Percentiles rank a stretch among this genome's conserved stretches.
phyloP scores from a whole-genome alignment of 768 basidiomycete genomes.

The Paxillus ammoniavirescens region DNA sequence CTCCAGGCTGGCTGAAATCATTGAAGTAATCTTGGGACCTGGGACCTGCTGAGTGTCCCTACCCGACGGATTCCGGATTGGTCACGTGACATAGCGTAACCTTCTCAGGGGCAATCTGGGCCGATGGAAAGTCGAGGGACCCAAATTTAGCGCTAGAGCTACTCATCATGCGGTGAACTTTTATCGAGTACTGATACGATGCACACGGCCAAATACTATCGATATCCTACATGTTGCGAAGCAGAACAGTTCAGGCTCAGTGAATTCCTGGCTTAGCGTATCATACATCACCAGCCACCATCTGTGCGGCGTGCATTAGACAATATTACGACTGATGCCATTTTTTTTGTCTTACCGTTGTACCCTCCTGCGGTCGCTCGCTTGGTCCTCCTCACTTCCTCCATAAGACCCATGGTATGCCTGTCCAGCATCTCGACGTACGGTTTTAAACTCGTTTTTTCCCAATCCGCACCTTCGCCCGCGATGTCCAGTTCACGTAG shows the following conservation, averaged over 20 bases:
- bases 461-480: conserved; percentile 71
- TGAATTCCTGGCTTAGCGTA: background rate
- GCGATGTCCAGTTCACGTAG: conserved; percentile 69
- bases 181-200: background rate
- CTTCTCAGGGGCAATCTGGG: too few species aligned
- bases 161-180: too few species aligned
- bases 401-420: conserved; percentile 44
- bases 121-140: too few species aligned
- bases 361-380: conserved; percentile 10
- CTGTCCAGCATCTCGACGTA: conserved; percentile 89
- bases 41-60: too few species aligned
- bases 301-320: conserved; percentile 12
- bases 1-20: conserved; percentile 5
- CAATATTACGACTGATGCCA: background rate
- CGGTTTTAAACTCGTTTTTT: conserved; percentile 80
- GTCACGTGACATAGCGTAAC: too few species aligned
- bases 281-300: conserved; percentile 22
- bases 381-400: conserved; percentile 27
- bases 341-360: conserved; percentile 10
- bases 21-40: too few species aligned
- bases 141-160: too few species aligned
- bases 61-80: too few species aligned
- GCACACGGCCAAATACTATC: too few species aligned
- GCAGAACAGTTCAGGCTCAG: background rate
- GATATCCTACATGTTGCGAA: background rate